phyloP scores from a whole-genome alignment of 2,329 filamentous ascomycete genomes.

The Catunica adiposa region DNA sequence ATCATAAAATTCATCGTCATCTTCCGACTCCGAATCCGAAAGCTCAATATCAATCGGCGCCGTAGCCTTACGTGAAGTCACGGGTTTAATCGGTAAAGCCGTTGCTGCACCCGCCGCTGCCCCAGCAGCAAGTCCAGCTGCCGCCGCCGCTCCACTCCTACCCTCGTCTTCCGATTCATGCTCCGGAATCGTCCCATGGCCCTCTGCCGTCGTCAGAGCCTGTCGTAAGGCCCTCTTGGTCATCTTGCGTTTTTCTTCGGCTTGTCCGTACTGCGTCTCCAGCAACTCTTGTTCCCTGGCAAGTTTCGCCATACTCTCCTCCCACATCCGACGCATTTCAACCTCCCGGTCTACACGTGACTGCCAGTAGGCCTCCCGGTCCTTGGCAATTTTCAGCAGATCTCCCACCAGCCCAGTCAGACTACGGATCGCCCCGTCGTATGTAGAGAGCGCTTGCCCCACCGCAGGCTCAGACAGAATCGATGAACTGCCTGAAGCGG shows the following conservation, averaged over 20 bases:
- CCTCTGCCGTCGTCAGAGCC: constrained; percentile 51
- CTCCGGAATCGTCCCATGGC: constrained; percentile 22
- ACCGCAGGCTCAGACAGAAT: constrained; percentile 59
- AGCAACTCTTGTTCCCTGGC: constrained; percentile 85
- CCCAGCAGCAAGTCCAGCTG: not conserved
- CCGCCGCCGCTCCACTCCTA: not conserved
- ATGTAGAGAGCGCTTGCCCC: constrained; percentile 62
- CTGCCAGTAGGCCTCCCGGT: constrained; percentile 94
- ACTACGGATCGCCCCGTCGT: constrained; percentile 78
- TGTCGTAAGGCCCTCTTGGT: constrained; percentile 83
- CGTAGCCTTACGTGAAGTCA: constrained; percentile 2
- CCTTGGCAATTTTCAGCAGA: constrained; percentile 76
- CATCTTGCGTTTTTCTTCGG: constrained; percentile 74
- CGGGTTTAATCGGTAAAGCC: not conserved
- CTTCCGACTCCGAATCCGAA: constrained; percentile 66
- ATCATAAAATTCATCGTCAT: constrained; percentile 91
- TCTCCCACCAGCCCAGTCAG: constrained; percentile 73
- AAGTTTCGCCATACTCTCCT: constrained; percentile 97
- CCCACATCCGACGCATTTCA: constrained; percentile 90
- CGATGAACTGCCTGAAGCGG: constrained; percentile 30
- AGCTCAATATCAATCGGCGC: constrained; percentile 22
- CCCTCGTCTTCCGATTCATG: constrained; percentile 20
- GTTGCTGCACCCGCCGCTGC: not conserved
- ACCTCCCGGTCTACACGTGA: constrained; percentile 82
- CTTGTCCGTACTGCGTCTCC: constrained; percentile 72